These are phyloP conservation scores for Amylostereum chailletii DNA, from an alignment of 1,284 basidiomycete genomes.

Conservation along the genomic window DNA sequence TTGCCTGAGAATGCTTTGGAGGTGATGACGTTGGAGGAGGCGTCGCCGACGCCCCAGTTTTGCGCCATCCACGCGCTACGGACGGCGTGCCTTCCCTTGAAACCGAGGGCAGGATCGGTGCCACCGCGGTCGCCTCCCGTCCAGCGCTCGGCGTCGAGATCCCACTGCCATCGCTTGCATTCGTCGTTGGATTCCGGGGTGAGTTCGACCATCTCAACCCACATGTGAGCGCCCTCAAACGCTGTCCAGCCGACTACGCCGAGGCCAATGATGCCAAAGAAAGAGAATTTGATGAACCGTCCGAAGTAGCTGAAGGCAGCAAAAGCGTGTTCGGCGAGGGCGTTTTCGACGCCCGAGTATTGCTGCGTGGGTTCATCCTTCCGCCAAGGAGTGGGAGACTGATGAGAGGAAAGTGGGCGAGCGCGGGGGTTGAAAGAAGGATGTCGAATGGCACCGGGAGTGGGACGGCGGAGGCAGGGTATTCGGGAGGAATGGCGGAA, in stretches of 20 bases:
- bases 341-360: conserved; percentile 22
- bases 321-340: conserved; percentile 25
- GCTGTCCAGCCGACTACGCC: conserved; percentile 30
- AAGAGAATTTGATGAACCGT: conserved; percentile 23
- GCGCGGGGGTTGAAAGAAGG: neutral
- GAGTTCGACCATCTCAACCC: conserved; percentile 60
- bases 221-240: conserved; percentile 59
- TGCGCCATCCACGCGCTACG: conserved; percentile 74
- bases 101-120: conserved; percentile 65
- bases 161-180: conserved; percentile 62
- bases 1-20: conserved; percentile 28
- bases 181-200: conserved; percentile 46
- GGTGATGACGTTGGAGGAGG: conserved; percentile 27
- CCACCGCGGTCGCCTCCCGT: conserved; percentile 63
- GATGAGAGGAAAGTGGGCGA: neutral
- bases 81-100: conserved; percentile 55
- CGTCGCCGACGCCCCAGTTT: conserved; percentile 55
- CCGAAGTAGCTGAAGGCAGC: conserved; percentile 27
- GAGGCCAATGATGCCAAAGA: conserved; percentile 28
- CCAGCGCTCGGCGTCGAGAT: conserved; percentile 64
- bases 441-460: too few species aligned
- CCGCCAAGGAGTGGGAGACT: conserved; percentile 8
- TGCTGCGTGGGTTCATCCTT: conserved; percentile 1
- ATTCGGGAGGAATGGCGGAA: too few species aligned
- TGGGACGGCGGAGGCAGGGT: too few species aligned